Conservation (phyloP, 2,329 filamentous ascomycete species). For the Biscogniauxia marginata region DNA sequence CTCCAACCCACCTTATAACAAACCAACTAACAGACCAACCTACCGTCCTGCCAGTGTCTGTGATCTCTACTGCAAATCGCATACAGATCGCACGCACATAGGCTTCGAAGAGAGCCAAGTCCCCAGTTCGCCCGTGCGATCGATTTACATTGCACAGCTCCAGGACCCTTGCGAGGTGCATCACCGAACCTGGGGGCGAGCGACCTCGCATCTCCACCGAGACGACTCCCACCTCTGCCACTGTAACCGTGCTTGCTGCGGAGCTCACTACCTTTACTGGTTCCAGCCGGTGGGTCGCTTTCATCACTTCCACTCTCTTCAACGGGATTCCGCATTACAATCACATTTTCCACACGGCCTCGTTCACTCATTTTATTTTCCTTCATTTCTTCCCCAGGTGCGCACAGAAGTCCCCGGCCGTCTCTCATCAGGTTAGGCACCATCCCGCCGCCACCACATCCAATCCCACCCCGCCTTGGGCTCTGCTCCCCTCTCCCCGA, state of each 20-base stretch:
- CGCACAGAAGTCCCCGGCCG: slow-evolving; percentile 3
- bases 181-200: background rate
- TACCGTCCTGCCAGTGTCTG: background rate
- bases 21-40: no score
- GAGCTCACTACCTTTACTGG: slow-evolving; percentile 4
- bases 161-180: background rate
- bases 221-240: no score
- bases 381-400: slow-evolving; percentile 5
- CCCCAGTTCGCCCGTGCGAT: background rate
- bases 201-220: background rate
- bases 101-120: background rate
- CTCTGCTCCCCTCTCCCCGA: background rate
- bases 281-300: slow-evolving; percentile 8
- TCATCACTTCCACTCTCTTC: slow-evolving; percentile 5
- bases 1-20: background rate
- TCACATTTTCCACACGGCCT: slow-evolving; percentile 7
- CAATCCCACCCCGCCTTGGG: background rate
- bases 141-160: background rate
- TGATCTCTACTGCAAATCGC: background rate
- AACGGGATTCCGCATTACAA: slow-evolving; percentile 10
- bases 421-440: background rate
- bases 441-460: background rate
- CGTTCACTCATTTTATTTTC: background rate
- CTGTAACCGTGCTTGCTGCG: no score
- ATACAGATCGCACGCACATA: background rate